phyloP scores from a whole-genome alignment of 768 basidiomycete species.

The Pisolithus orientalis region DNA sequence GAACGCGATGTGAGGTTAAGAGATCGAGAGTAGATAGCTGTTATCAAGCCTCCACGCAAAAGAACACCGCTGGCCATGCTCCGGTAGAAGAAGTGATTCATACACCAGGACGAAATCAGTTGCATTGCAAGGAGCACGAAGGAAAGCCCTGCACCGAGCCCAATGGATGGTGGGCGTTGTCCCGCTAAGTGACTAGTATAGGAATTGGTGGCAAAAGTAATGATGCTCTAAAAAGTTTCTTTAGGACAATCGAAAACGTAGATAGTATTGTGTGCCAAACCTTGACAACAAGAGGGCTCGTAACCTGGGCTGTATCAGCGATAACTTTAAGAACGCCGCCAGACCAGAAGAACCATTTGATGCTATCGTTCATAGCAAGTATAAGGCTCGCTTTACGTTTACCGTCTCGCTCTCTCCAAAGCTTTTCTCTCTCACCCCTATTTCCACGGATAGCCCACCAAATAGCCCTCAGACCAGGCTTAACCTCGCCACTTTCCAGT shows the following conservation, averaged over 20 bases:
- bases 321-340: constrained; percentile 52
- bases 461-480: constrained; percentile 44
- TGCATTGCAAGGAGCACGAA: constrained; percentile 68
- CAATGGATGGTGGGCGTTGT: constrained; percentile 34
- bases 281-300: constrained; percentile 74
- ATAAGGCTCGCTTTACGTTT: constrained; percentile 56
- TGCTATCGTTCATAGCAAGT: constrained; percentile 68
- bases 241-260: not conserved
- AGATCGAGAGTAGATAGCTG: constrained; percentile 76
- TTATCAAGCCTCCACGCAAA: constrained; percentile 78
- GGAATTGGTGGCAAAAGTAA: constrained; percentile 61
- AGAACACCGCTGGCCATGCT: constrained; percentile 70
- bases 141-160: constrained; percentile 67
- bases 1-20: constrained; percentile 73
- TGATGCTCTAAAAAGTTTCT: constrained; percentile 46
- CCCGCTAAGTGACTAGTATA: constrained; percentile 42
- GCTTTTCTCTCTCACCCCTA: constrained; percentile 47
- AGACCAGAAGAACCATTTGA: constrained; percentile 76
- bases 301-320: constrained; percentile 68
- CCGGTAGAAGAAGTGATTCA: constrained; percentile 83
- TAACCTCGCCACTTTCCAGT: constrained; percentile 58
- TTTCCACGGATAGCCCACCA: constrained; percentile 55
- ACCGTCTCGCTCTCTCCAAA: constrained; percentile 61
- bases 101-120: constrained; percentile 55
- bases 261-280: constrained; percentile 29